These are phyloP conservation scores for Truncatella angustata DNA, from an alignment of 2,329 filamentous ascomycete species.

Conservation along the genomic window DNA sequence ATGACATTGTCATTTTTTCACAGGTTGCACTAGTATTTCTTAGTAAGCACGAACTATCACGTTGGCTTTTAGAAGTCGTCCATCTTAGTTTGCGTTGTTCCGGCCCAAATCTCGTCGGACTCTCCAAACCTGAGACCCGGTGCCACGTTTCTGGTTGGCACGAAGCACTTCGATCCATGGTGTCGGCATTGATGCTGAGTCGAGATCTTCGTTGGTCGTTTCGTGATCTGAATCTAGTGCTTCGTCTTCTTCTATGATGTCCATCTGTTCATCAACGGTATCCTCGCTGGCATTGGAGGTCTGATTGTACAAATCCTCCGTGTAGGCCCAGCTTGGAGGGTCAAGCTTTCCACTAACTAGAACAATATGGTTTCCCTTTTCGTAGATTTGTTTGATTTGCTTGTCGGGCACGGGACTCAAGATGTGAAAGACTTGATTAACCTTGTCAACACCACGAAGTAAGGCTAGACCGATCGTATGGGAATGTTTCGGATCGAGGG, in stretches of 20 bases:
- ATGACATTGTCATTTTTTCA: too few species aligned
- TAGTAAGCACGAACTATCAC: too few species aligned
- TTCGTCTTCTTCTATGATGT: constrained; percentile 33
- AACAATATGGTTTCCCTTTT: constrained; percentile 50
- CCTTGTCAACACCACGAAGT: constrained; percentile 65
- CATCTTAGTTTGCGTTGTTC: too few species aligned
- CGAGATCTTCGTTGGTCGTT: constrained; percentile 7
- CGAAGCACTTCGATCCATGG: constrained; percentile 61
- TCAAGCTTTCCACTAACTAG: constrained; percentile 69
- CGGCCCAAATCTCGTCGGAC: constrained; percentile 62
- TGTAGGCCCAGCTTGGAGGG: constrained; percentile 67
- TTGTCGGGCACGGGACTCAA: constrained; percentile 56
- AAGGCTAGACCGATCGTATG: constrained; percentile 63
- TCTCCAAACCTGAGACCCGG: constrained; percentile 61
- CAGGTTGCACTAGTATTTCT: too few species aligned
- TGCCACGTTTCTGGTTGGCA: constrained; percentile 53
- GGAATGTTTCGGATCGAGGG: constrained; percentile 59
- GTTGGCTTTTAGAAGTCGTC: too few species aligned
- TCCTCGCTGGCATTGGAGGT: constrained; percentile 17
- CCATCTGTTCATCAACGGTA: constrained; percentile 22
- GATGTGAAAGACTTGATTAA: constrained; percentile 56
- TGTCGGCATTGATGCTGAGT: constrained; percentile 38
- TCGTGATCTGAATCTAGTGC: constrained; percentile 20
- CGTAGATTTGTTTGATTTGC: constrained; percentile 37
- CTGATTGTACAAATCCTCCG: constrained; percentile 54